Evolutionary conservation across 2,329 filamentous ascomycete species (phyloP).

Genomic region (Penicillium sp.): DNA sequence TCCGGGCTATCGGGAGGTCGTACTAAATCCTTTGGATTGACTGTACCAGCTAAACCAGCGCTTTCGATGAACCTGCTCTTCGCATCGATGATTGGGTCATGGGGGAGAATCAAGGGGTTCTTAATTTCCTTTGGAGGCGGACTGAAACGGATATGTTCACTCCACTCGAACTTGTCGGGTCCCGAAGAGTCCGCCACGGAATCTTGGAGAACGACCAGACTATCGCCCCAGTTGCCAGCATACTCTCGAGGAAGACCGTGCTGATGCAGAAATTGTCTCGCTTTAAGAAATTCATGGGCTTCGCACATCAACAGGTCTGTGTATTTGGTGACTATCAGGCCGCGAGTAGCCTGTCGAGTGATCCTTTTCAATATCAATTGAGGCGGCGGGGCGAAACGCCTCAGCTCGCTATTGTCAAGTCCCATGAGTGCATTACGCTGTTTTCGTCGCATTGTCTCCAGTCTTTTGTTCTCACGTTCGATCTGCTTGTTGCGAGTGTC

Average conservation of each 20-base stretch:
- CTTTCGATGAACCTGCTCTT: not conserved
- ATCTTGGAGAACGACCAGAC: constrained; percentile 20
- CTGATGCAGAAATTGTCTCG: constrained; percentile 32
- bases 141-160: constrained; percentile 7
- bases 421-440: constrained; percentile 33
- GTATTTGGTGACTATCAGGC: not conserved
- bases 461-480: constrained; percentile 26
- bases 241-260: constrained; percentile 27
- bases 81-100: not conserved
- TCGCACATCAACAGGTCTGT: constrained; percentile 32
- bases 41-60: not conserved
- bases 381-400: constrained; percentile 22
- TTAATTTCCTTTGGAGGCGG: not conserved
- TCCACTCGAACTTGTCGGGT: constrained; percentile 21
- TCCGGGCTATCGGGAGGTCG: not conserved
- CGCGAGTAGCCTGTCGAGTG: constrained; percentile 19
- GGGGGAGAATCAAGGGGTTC: not conserved
- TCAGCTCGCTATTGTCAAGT: constrained; percentile 33
- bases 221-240: constrained; percentile 36
- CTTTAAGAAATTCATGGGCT: constrained; percentile 30
- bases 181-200: constrained; percentile 1
- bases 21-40: not conserved
- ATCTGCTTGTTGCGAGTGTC: constrained; percentile 26
- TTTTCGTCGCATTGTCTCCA: constrained; percentile 35
- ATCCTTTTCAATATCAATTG: constrained; percentile 30